phyloP scores from a whole-genome alignment of 305 asterid genomes.

The Rubia balearica region DNA sequence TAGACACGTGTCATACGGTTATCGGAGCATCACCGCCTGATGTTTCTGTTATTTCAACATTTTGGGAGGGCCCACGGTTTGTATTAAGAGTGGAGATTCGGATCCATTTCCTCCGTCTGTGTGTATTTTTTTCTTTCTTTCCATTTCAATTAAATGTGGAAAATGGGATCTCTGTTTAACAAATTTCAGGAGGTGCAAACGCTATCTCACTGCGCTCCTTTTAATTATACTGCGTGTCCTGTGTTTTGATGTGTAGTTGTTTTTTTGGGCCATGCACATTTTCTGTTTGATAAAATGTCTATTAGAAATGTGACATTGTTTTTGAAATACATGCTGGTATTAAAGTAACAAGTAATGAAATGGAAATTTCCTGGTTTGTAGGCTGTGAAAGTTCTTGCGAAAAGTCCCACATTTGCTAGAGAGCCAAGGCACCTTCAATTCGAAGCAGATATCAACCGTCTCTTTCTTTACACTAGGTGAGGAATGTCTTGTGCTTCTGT shows the following conservation, averaged over 20 bases:
- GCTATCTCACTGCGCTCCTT: neutral
- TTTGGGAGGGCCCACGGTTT: neutral
- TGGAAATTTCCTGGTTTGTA: constrained; percentile 12
- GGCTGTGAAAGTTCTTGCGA: constrained; percentile 86
- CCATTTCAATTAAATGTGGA: neutral
- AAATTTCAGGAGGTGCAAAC: constrained; percentile 66
- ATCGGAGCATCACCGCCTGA: neutral
- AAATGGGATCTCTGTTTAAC: constrained; percentile 63
- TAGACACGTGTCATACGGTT: neutral
- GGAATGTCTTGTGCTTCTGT: neutral
- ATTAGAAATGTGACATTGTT: neutral
- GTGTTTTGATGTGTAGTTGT: neutral
- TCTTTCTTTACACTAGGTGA: constrained; percentile 79
- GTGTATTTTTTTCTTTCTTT: neutral
- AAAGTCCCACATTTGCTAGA: constrained; percentile 68
- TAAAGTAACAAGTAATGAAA: neutral
- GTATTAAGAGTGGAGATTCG: neutral
- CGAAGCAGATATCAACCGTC: constrained; percentile 76
- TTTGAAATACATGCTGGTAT: neutral
- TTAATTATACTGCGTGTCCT: neutral
- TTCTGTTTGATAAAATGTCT: constrained; percentile 12
- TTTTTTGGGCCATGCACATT: neutral
- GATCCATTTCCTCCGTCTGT: neutral
- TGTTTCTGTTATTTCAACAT: neutral
- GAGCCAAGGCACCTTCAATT: constrained; percentile 65